Evolutionary conservation across 1,139 yeast genomes (phyloP).

Genomic region (Geotrichum citri-aurantii): DNA sequence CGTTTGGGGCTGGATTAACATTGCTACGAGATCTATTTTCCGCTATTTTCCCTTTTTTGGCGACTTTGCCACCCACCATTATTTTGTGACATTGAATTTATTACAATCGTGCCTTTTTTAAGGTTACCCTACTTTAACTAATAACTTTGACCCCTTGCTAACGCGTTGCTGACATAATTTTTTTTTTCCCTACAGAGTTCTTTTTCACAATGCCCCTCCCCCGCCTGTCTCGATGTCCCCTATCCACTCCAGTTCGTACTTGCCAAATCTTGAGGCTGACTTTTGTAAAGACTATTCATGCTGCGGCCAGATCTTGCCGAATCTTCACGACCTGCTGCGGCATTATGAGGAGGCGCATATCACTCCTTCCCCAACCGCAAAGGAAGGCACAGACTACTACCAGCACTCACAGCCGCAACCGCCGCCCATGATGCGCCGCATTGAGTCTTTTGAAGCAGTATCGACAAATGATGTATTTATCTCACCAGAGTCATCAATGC

Average conservation of each 20-base stretch:
- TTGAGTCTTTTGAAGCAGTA: slow-evolving; percentile 53
- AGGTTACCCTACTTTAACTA: slow-evolving; percentile 11
- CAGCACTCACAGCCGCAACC: slow-evolving; percentile 43
- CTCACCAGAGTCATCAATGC: slow-evolving; percentile 32
- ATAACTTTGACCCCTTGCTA: slow-evolving; percentile 2
- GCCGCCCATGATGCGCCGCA: slow-evolving; percentile 40
- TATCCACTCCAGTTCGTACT: slow-evolving; percentile 59
- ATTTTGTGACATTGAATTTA: not conserved
- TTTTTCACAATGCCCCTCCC: slow-evolving; percentile 31
- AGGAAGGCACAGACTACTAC: slow-evolving; percentile 1
- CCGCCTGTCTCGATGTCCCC: slow-evolving; percentile 43
- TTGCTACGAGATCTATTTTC: not conserved
- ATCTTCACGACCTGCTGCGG: slow-evolving; percentile 83
- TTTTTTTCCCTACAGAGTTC: slow-evolving; percentile 23
- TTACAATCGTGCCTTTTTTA: not conserved
- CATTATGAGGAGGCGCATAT: slow-evolving; percentile 97
- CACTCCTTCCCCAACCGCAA: slow-evolving; percentile 44
- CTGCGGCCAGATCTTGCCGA: slow-evolving; percentile 88
- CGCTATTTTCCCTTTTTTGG: not conserved
- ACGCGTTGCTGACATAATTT: slow-evolving; percentile 8
- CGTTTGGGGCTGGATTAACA: not conserved
- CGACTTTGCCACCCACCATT: not conserved
- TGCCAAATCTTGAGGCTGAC: slow-evolving; percentile 90
- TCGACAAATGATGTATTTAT: slow-evolving; percentile 87
- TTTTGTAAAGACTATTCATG: slow-evolving; percentile 95